Evolutionary conservation across 306 rosid genomes (phyloP), one percentile per base, ranked within the genome.

Genomic region (Vicia faba): DNA sequence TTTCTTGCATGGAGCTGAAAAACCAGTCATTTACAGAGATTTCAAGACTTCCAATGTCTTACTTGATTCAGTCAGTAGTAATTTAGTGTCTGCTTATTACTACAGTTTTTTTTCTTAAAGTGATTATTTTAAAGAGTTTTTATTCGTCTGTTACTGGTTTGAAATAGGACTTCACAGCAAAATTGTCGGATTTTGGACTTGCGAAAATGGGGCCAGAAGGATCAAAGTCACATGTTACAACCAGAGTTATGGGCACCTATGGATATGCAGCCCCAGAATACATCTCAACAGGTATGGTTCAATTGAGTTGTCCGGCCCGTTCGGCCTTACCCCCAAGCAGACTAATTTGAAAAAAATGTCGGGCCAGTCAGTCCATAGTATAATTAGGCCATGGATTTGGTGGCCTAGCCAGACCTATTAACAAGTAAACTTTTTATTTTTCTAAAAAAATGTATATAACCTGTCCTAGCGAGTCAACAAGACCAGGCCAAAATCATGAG

Each of bases 121-220:
- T 39, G 2, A 39, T 10, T 10, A 11, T 39, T 10, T 39, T 33
- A 0, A 33, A 2, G 44, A 39, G 11, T 2, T 39, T 39, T 8
- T 39, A 39, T 39, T 40, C 45, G 14, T 40, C n/a, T 40, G 14
- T 40, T 40, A 40, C 5, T 68, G 33, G 9, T 70, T 19, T 55
- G 58, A 53, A 31, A 61, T 62, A 92, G 98, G 96, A 89, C 58
- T 92, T 92, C 62, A 86, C 87, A 10, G 95, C 97, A n/a, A 90
- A 93, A 77, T 74, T 93, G 58, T 93, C 99, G 1, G 99, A 93
- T 81, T 93, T 93, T 64, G 99, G 99, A 74, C 89, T 93, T 15
- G 99, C 99, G 43, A 90, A 83, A 78, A 86, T 93, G 97, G 97
- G 99, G 28, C 99, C 97, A 11, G 96, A 90, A 69, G 99, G 99